Base-by-base conservation (phyloP, 768 basidiomycete genomes). In the Chlorophyllum brunneum region DNA sequence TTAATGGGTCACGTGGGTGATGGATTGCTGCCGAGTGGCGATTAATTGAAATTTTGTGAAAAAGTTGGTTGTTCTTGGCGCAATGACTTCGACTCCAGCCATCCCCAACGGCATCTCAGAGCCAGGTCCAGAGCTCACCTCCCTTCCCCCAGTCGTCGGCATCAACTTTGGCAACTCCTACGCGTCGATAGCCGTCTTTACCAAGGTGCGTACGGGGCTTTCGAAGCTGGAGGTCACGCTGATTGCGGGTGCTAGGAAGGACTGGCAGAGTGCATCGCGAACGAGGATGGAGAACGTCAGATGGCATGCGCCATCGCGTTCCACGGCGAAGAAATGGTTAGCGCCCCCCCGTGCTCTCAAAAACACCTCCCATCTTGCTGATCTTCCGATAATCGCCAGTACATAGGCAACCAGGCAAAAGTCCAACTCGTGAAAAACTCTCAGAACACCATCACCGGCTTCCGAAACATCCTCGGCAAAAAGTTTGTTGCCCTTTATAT, bases 281-380 rank as follows among this genome's bases (percentile, higher is more conserved):
- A 98, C 66, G 95, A 98, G 65, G 95, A 98, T 65, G 95, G 97
- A 26, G 95, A 98, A 65, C 86, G 97, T 27, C 95, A 99, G 72
- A 98, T 99, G 62, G 93, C 93, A 0, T 92, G 91, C 65, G 93
- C 93, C 23, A 75, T 98, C 49, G 82, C 94, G 0, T 98, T 95
- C 67, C 82, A 83, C 34, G 93, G 92, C 23, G 91, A 95, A 67
- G 89, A 98, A 67, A 83, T 87, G 65, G 94, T 92, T 63, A 60
- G 87, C 76, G 20, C 10, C 34, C 26, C 7, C 42, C 22, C 29
- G 7, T 7, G 15, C 16, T 23, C 16, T 5, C 9, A n/a, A 16
- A 15, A 20, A 16, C 26, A 24, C n/a, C 8, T 24, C 13, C 23
- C 38, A 46, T 26, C 27, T 23, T 52, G 49, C 54, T 58, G 46